These are phyloP conservation scores for Amauroascus verrucosus DNA, from an alignment of 2,329 filamentous ascomycete genomes.

Conservation along the genomic window DNA sequence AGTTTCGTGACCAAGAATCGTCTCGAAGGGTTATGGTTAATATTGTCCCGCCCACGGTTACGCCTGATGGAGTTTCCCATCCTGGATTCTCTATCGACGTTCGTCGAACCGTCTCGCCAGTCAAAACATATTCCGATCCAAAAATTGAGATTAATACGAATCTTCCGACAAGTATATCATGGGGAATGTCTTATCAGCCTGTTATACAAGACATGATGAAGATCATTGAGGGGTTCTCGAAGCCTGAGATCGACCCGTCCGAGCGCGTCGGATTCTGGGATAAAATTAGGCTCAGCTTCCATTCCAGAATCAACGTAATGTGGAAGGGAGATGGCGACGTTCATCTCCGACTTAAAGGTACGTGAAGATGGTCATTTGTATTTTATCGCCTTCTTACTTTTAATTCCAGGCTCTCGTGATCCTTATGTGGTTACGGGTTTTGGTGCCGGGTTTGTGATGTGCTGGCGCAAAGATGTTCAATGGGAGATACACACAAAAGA, in stretches of 20 bases:
- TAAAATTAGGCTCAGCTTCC: constrained; percentile 88
- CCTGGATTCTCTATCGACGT: constrained; percentile 75
- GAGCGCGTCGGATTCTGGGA: constrained; percentile 97
- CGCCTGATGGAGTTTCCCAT: constrained; percentile 45
- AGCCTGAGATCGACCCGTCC: constrained; percentile 85
- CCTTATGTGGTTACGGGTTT: constrained; percentile 88
- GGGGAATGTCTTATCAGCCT: constrained; percentile 95
- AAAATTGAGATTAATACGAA: constrained; percentile 85
- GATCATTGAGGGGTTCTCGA: constrained; percentile 94
- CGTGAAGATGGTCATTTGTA: constrained; percentile 3
- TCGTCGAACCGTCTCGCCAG: constrained; percentile 78
- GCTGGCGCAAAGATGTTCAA: constrained; percentile 88
- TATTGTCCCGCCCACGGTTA: constrained; percentile 62
- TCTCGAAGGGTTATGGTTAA: constrained; percentile 71
- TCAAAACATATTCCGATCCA: constrained; percentile 95
- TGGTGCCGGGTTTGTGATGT: constrained; percentile 94
- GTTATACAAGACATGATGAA: constrained; percentile 99
- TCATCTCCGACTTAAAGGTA: constrained; percentile 81
- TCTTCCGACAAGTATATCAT: constrained; percentile 84
- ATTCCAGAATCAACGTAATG: constrained; percentile 75
- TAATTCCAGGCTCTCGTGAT: constrained; percentile 56
- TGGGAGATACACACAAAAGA: constrained; percentile 77
- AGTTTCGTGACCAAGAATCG: constrained; percentile 72
- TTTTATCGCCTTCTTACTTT: constrained; percentile 13
- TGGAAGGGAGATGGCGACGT: constrained; percentile 97